Percentiles rank a stretch among this genome's conserved stretches.
Evolutionary conservation across 2,329 filamentous ascomycete genomes (phyloP).

Genomic region (Paecilomyces variotii): DNA sequence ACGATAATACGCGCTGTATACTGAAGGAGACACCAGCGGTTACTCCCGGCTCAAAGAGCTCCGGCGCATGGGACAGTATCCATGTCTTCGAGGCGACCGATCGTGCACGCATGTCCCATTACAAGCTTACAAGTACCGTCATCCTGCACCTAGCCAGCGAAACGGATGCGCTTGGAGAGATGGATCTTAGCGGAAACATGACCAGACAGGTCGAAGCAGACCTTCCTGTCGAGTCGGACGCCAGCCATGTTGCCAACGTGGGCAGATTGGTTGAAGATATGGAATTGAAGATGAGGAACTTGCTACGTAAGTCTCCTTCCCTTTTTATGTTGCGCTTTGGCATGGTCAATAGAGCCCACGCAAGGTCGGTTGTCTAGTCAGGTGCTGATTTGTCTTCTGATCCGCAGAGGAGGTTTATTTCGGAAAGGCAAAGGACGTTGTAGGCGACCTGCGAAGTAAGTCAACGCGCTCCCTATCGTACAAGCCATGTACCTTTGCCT

Average conservation of each 20-base stretch:
- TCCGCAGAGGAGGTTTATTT: constrained; percentile 85
- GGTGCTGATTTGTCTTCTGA: constrained; percentile 4
- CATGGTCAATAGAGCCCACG: constrained; percentile 9
- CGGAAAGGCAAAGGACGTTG: constrained; percentile 97
- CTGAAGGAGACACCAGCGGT: constrained; percentile 43
- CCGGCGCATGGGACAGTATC: constrained; percentile 94
- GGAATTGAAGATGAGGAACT: constrained; percentile 98
- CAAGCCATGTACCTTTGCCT: neutral
- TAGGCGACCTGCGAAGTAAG: constrained; percentile 82
- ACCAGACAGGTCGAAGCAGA: constrained; percentile 93
- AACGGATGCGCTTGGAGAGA: constrained; percentile 62
- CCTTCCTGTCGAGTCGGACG: constrained; percentile 79
- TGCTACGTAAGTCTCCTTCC: constrained; percentile 53
- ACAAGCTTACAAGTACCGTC: constrained; percentile 95
- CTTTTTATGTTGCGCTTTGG: neutral
- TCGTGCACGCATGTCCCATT: constrained; percentile 82
- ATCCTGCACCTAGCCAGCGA: constrained; percentile 77
- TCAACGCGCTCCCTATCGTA: constrained; percentile 3
- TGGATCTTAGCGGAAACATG: constrained; percentile 97
- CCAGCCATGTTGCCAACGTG: constrained; percentile 91
- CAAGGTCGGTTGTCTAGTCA: neutral
- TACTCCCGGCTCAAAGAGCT: constrained; percentile 57
- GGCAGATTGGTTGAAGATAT: constrained; percentile 95
- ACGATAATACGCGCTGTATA: neutral
- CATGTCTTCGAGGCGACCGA: constrained; percentile 97